Evolutionary conservation across 2,329 filamentous ascomycete species (phyloP).

Genomic region (Neofusicoccum laricinum): DNA sequence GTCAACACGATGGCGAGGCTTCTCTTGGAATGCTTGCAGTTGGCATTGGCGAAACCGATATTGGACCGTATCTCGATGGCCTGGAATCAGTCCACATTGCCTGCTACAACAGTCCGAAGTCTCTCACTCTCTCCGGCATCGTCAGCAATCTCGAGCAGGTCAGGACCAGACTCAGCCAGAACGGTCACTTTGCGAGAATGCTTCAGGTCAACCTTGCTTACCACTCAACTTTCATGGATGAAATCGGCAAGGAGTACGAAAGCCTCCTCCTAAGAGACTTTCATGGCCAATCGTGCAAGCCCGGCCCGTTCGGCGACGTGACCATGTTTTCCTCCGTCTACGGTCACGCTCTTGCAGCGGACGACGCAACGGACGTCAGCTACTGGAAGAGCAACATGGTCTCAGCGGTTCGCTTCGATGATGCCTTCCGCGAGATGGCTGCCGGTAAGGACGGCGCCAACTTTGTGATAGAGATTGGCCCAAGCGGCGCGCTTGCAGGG

Average conservation of each 20-base stretch:
- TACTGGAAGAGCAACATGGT: slow-evolving; percentile 18
- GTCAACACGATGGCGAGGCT: background rate
- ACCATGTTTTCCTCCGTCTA: slow-evolving; percentile 14
- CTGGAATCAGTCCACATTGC: slow-evolving; percentile 15
- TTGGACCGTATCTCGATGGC: slow-evolving; percentile 16
- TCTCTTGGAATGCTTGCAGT: slow-evolving; percentile 26
- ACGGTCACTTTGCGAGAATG: slow-evolving; percentile 20
- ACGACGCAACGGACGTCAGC: background rate
- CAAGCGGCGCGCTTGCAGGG: slow-evolving; percentile 20
- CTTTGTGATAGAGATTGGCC: slow-evolving; percentile 24
- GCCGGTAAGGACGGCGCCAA: slow-evolving; percentile 15
- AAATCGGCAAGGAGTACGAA: slow-evolving; percentile 17
- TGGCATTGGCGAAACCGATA: slow-evolving; percentile 18
- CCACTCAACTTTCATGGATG: slow-evolving; percentile 21
- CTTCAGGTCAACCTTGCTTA: slow-evolving; percentile 22
- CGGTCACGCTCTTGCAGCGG: background rate
- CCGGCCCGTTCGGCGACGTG: background rate
- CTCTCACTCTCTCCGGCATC: slow-evolving; percentile 10
- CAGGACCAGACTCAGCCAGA: background rate
- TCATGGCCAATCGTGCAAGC: background rate
- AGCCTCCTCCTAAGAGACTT: slow-evolving; percentile 4
- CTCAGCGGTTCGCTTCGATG: slow-evolving; percentile 18
- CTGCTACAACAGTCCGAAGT: slow-evolving; percentile 20
- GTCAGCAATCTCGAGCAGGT: background rate
- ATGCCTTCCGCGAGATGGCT: slow-evolving; percentile 17